Percentiles rank a stretch among this genome's conserved stretches.
Evolutionary conservation across 192 early-diverging fungal species (phyloP).

Genomic region (Rhizophagus clarus): DNA sequence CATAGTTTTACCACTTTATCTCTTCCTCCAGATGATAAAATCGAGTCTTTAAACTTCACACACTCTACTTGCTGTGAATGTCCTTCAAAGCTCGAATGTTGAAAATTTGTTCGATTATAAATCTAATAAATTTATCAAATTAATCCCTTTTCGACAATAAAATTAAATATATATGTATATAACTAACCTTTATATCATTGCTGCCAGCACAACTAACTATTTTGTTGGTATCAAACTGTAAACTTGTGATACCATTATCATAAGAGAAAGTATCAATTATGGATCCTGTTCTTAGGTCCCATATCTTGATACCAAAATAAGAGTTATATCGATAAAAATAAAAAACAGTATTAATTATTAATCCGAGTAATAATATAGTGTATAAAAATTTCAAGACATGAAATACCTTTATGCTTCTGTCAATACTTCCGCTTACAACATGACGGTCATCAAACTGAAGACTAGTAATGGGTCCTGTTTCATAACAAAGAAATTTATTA

Average conservation of each 20-base stretch:
- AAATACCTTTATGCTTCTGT: constrained; percentile 59
- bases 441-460: constrained; percentile 70
- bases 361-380: neutral
- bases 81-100: constrained; percentile 55
- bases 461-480: constrained; percentile 28
- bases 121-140: constrained; percentile 39
- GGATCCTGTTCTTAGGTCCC: constrained; percentile 75
- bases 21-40: constrained; percentile 63
- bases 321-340: neutral
- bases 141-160: neutral
- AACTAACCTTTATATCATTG: constrained; percentile 14
- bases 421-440: constrained; percentile 72
- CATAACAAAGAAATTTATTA: neutral
- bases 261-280: constrained; percentile 60
- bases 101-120: constrained; percentile 65
- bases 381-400: neutral
- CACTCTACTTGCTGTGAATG: constrained; percentile 49
- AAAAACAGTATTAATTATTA: neutral
- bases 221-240: constrained; percentile 58
- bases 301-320: constrained; percentile 47
- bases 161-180: neutral
- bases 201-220: constrained; percentile 57
- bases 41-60: constrained; percentile 46
- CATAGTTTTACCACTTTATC: constrained; percentile 69
- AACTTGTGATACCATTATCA: constrained; percentile 53